These are phyloP conservation scores for Chaetomium globosum DNA, from an alignment of 2,329 filamentous ascomycete species.

Conservation along the genomic window DNA sequence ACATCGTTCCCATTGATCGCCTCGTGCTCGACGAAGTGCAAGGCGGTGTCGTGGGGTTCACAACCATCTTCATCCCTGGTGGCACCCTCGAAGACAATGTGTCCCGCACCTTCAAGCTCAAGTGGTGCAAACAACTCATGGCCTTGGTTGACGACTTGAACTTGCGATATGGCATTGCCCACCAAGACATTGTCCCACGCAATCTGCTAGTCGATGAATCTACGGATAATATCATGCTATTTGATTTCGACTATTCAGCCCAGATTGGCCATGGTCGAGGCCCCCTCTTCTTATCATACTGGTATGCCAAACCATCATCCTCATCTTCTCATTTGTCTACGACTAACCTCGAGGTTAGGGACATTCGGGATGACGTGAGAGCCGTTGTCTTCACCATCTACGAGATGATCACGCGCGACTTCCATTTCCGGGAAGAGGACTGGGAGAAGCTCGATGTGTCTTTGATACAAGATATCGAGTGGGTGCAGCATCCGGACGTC, in stretches of 20 bases:
- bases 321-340: neutral
- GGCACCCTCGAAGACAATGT: slow-evolving; percentile 8
- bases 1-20: neutral
- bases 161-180: slow-evolving; percentile 43
- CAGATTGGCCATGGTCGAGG: neutral
- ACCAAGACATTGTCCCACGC: slow-evolving; percentile 45
- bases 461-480: slow-evolving; percentile 8
- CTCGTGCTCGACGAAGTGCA: neutral
- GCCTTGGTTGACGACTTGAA: slow-evolving; percentile 46
- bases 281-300: neutral
- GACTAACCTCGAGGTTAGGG: neutral
- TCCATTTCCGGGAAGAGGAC: slow-evolving; percentile 4
- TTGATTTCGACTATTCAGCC: slow-evolving; percentile 7
- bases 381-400: slow-evolving; percentile 6
- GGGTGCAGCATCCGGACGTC: neutral
- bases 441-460: neutral
- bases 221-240: slow-evolving; percentile 42
- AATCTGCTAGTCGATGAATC: slow-evolving; percentile 44
- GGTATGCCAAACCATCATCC: neutral
- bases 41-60: neutral
- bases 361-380: slow-evolving; percentile 10
- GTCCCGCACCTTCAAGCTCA: slow-evolving; percentile 40
- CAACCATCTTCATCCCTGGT: neutral
- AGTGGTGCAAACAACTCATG: slow-evolving; percentile 45
- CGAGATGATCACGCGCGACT: slow-evolving; percentile 14